Evolutionary conservation across 805 yeast species (phyloP), one percentile per base, ranked within the genome.

Genomic region (Cyberlindnera euphorbiae): DNA sequence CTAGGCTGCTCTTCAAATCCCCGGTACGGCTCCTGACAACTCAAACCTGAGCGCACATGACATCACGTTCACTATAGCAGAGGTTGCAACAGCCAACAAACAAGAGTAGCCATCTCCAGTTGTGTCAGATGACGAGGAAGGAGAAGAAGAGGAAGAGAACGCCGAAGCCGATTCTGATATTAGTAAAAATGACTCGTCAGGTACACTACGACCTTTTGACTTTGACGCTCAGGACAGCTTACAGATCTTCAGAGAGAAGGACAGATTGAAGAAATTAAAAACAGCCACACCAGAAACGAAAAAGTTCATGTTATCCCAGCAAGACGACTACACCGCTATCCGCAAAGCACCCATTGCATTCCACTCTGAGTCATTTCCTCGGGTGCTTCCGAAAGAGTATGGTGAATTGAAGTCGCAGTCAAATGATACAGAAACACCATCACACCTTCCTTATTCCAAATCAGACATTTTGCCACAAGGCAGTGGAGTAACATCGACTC

Each of bases 11-110:
- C 26, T 49, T 2, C 55, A 52, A 18, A 52, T 50, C 6, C 41
- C 42, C 16, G 55, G 54, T 2, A 52, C 55, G 3, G 52, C 52
- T 2, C 55, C 54, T 15, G 56, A 49, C 3, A 42, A 41, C 11
- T 25, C 27, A 4, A 26, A 4, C 19, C 14, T 18, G 14, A 23
- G n/a, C 8, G 30, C 17, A 28, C 16, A 16, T 10, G 15, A 5
- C 6, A n/a, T n/a, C 7, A 14, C 35, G n/a, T 19, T 30, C 10
- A n/a, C 26, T 8, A 11, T 6, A 6, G n/a, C 12, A 6, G 26
- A 11, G n/a, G 13, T 11, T 6, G 12, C n/a, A n/a, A 10, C 6
- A 7, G 14, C 6, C 14, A 11, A 24, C 26, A 24, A 7, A 24
- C 12, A 26, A 10, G 13, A 17, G n/a, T 16, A 27, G 9, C 35